These are phyloP conservation scores for Effrenium voratum DNA, from an alignment of 73 alveolate species.

Conservation along the genomic window DNA sequence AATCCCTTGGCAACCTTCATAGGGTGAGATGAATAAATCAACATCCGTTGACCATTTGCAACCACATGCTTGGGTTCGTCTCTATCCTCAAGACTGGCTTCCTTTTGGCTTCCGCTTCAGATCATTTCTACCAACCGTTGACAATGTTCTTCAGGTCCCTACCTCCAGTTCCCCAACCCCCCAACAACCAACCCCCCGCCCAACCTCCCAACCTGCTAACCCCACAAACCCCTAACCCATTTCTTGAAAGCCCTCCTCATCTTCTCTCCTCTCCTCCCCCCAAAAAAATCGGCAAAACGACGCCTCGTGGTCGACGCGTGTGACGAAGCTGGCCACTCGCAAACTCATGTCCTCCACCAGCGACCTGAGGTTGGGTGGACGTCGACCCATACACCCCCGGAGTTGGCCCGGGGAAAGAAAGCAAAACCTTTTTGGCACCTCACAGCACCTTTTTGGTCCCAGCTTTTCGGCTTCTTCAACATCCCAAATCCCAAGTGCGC, in stretches of 20 bases:
- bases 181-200: too few species aligned
- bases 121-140: too few species aligned
- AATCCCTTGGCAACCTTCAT: too few species aligned
- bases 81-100: too few species aligned
- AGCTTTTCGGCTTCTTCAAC: neutral
- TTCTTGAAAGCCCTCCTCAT: neutral
- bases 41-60: too few species aligned
- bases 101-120: too few species aligned
- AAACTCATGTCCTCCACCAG: conserved; percentile 83
- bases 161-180: too few species aligned
- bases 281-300: neutral
- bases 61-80: too few species aligned
- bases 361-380: neutral
- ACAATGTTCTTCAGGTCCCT: too few species aligned
- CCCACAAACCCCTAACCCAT: neutral
- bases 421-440: neutral
- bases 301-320: conserved; percentile 67
- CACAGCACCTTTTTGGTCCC: too few species aligned
- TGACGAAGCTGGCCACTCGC: conserved; percentile 78
- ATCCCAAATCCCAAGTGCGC: neutral
- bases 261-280: neutral
- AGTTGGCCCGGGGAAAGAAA: neutral
- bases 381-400: neutral
- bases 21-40: too few species aligned
- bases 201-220: neutral